These are phyloP conservation scores for Neurospora tetraspora DNA, from an alignment of 495 filamentous ascomycete genomes.

Conservation along the genomic window DNA sequence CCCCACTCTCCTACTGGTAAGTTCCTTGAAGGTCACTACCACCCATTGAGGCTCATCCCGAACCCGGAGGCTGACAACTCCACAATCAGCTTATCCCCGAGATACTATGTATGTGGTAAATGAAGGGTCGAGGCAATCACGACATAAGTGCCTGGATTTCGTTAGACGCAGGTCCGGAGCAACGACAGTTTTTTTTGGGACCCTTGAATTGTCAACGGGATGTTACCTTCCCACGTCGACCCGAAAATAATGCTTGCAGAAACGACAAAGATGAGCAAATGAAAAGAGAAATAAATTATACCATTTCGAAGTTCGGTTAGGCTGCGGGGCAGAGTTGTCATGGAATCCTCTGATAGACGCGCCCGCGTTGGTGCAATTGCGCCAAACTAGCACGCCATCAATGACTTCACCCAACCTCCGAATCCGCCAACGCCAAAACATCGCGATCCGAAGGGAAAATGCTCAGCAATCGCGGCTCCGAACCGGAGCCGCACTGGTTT, in stretches of 20 bases:
- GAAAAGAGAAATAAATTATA: neutral
- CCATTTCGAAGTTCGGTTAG: neutral
- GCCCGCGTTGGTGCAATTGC: constrained; percentile 11
- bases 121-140: neutral
- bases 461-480: neutral
- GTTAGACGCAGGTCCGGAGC: neutral
- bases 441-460: neutral
- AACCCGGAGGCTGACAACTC: neutral
- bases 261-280: neutral
- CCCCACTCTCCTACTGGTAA: no score
- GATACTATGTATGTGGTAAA: neutral
- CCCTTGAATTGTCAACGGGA: neutral
- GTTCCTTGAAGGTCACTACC: no score
- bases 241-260: neutral
- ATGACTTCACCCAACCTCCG: neutral
- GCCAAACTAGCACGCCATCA: constrained; percentile 16
- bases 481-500: neutral
- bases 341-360: neutral
- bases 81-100: neutral
- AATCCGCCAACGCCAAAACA: neutral
- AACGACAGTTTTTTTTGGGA: neutral
- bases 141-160: neutral
- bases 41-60: neutral
- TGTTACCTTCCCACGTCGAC: neutral
- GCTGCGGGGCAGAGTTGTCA: neutral